A percentile compares a stretch with the other conserved stretches of the same genome.
These are phyloP conservation scores for Rutstroemia sp. DNA, from an alignment of 2,329 filamentous ascomycete species.

Conservation along the genomic window DNA sequence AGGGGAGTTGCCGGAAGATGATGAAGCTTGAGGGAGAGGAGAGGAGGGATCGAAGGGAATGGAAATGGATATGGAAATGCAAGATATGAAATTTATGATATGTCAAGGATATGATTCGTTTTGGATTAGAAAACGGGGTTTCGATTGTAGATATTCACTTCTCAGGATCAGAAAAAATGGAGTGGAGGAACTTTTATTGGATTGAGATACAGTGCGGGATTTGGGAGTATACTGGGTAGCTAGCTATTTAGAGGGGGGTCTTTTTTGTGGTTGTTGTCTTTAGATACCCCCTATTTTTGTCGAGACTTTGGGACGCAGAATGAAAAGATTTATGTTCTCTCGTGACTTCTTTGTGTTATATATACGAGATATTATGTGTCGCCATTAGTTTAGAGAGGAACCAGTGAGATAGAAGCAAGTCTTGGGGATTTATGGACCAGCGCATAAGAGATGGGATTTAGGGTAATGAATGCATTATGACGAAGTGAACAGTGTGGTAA, in stretches of 20 bases:
- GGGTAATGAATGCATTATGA: too few relatives aligned
- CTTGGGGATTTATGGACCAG: too few relatives aligned
- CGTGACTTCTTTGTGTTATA: too few relatives aligned
- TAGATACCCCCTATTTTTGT: not conserved
- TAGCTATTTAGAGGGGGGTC: not conserved
- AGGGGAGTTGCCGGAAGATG: conserved; percentile 70
- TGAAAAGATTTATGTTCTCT: too few relatives aligned
- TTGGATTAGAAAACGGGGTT: not conserved
- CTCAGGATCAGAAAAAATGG: not conserved
- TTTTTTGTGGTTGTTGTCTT: not conserved
- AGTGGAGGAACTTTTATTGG: not conserved
- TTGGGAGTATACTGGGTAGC: not conserved
- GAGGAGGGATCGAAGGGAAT: too few relatives aligned
- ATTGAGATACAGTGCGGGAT: not conserved
- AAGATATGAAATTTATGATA: not conserved
- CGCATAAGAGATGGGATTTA: too few relatives aligned
- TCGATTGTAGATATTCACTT: not conserved
- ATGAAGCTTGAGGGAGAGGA: conserved; percentile 8
- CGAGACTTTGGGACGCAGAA: too few relatives aligned
- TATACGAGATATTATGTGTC: too few relatives aligned
- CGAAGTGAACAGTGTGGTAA: too few relatives aligned
- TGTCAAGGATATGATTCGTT: not conserved
- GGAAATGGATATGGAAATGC: too few relatives aligned
- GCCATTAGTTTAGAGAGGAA: too few relatives aligned
- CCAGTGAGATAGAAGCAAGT: too few relatives aligned